Evolutionary conservation across 768 basidiomycete species (phyloP), one percentile per base, ranked within the genome.

Genomic region (Chiua virens): DNA sequence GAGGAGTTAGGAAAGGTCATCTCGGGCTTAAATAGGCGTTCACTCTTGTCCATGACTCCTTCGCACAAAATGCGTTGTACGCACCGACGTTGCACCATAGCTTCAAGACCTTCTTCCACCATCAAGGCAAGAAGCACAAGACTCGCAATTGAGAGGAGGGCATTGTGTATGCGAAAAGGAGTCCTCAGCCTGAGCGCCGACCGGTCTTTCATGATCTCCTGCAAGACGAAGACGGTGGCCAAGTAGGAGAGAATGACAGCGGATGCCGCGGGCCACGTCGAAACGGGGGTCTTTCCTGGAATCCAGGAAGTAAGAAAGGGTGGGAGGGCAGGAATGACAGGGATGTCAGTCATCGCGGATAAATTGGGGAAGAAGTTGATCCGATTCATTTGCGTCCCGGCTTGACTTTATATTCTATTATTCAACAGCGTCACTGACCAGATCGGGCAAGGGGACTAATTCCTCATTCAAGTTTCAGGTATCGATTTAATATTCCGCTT

Each of bases 141-240:
- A 58, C 91, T 94, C n/a, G 89, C 90, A 22, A 75, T 65, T 58
- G 89, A 92, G 53, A 98, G 81, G 65, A 94, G 68, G 48, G 91
- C 73, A 70, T 97, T 98, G 75, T 98, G 95, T 23, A 77, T 59
- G 73, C 89, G 90, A 76, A 95, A 95, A 38, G 86, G 76, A 47
- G 76, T 70, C 45, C 81, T 87, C 62, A 96, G 81, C 71, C 81
- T 86, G 66, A 80, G 73, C 1, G 92, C 77, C 58, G 78, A 75
- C 50, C 78, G 75, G 64, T 80, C 81, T 78, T 83, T 87, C 92
- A 97, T 95, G 65, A 89, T 63, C 51, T 83, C 85, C 66, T 85
- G 83, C 44, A 90, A 77, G 48, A 85, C 81, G 63, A 97, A 95
- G 62, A 98, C 82, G 75, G 87, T 71, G 68, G 81, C 82, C 63